Evolutionary conservation across 108 stramenopile genomes (phyloP).

Genomic region (Mediolabrus comicus): DNA sequence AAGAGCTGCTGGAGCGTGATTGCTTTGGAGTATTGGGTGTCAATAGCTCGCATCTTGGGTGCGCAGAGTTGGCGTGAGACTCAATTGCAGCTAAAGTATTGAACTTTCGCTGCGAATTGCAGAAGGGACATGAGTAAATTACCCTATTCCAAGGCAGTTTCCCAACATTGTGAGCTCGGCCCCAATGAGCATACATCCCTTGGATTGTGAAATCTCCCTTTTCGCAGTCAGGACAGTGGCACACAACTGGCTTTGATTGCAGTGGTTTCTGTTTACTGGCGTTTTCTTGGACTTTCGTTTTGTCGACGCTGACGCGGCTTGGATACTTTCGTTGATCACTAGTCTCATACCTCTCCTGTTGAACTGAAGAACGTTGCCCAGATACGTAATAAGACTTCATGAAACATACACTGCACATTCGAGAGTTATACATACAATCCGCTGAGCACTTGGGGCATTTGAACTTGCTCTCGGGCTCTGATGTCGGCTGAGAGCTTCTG

Average conservation of each 20-base stretch:
- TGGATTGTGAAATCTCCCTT: conserved; percentile 29
- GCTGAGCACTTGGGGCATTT: conserved; percentile 14
- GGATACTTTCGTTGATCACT: background rate
- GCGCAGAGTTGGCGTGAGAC: conserved; percentile 17
- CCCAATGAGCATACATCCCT: conserved; percentile 46
- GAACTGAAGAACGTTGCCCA: background rate
- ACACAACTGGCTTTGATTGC: conserved; percentile 23
- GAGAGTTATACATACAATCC: conserved; percentile 19
- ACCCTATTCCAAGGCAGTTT: conserved; percentile 34
- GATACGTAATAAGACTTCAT: conserved; percentile 2
- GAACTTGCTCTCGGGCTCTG: conserved; percentile 10
- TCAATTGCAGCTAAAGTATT: conserved; percentile 13
- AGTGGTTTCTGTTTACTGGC: background rate
- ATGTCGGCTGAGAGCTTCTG: background rate
- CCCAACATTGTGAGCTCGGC: conserved; percentile 25
- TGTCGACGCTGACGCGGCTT: background rate
- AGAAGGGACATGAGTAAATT: conserved; percentile 43
- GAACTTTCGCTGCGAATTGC: conserved; percentile 7
- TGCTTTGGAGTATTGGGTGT: conserved; percentile 7
- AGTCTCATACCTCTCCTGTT: background rate
- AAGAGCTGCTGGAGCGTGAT: background rate
- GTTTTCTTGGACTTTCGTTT: background rate
- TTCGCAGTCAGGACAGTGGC: conserved; percentile 35
- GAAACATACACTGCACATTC: conserved; percentile 1
- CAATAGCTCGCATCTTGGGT: conserved; percentile 27